Conservation (phyloP, 495 filamentous ascomycete genomes). For the Hypoxylon crocopeplum region DNA sequence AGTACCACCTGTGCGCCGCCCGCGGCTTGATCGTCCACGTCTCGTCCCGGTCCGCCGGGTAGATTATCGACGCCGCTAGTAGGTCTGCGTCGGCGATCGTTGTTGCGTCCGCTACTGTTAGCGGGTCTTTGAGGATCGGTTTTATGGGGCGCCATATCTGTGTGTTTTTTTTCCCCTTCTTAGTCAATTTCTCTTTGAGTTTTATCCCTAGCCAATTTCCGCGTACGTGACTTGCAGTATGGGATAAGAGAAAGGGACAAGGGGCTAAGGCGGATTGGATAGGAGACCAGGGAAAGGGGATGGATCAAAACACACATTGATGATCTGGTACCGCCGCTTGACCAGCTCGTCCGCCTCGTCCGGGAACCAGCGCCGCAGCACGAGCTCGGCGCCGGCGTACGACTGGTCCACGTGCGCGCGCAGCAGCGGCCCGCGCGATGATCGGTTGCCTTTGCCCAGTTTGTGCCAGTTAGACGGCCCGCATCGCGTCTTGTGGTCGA, state of each 20-base stretch:
- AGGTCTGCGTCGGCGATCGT: slow-evolving; percentile 70
- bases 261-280: background rate
- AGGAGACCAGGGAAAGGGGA: background rate
- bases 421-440: slow-evolving; percentile 66
- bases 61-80: slow-evolving; percentile 70
- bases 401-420: slow-evolving; percentile 77
- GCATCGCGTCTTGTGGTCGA: slow-evolving; percentile 76
- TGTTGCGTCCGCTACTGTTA: slow-evolving; percentile 65
- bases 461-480: slow-evolving; percentile 49
- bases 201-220: too few relatives aligned
- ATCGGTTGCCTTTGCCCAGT: slow-evolving; percentile 41
- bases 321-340: slow-evolving; percentile 69
- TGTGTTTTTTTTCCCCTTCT: background rate
- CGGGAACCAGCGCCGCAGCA: slow-evolving; percentile 65
- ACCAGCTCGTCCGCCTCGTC: slow-evolving; percentile 63
- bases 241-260: background rate
- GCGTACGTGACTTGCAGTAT: background rate
- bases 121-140: slow-evolving; percentile 64
- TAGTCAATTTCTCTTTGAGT: background rate
- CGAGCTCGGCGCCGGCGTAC: slow-evolving; percentile 62
- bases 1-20: slow-evolving; percentile 70
- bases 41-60: slow-evolving; percentile 69
- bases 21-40: slow-evolving; percentile 71
- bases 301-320: slow-evolving; percentile 57
- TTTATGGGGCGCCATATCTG: slow-evolving; percentile 71